These are phyloP conservation scores for Pestalotiopsis fici DNA, from an alignment of 2,329 filamentous ascomycete species.

Conservation along the genomic window DNA sequence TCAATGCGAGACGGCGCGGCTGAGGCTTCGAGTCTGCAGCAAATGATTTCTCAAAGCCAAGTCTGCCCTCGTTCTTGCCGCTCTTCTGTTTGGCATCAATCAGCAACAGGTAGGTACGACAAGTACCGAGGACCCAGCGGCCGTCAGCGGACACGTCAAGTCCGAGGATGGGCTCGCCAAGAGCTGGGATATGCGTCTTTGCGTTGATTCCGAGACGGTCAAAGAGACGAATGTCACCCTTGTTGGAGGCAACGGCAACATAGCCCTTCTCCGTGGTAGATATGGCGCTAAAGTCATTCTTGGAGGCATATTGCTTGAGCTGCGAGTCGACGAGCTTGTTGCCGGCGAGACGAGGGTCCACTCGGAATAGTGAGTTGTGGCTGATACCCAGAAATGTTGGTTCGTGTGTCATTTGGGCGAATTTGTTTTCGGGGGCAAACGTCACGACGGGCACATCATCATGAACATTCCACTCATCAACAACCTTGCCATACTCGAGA, in stretches of 20 bases:
- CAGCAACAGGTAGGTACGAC: slow-evolving; percentile 89
- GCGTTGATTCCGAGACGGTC: slow-evolving; percentile 95
- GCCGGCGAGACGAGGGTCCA: slow-evolving; percentile 87
- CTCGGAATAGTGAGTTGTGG: slow-evolving; percentile 86
- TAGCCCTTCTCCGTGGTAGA: slow-evolving; percentile 97
- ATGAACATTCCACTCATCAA: slow-evolving; percentile 98
- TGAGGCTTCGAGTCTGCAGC: slow-evolving; percentile 92
- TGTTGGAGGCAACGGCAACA: slow-evolving; percentile 95
- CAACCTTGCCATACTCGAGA: slow-evolving; percentile 94
- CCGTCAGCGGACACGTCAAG: slow-evolving; percentile 95
- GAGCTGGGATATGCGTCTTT: slow-evolving; percentile 93
- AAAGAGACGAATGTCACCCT: slow-evolving; percentile 95
- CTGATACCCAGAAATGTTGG: slow-evolving; percentile 95
- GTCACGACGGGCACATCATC: slow-evolving; percentile 92
- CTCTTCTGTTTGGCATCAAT: slow-evolving; percentile 89
- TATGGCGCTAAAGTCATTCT: slow-evolving; percentile 95
- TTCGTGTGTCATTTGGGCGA: slow-evolving; percentile 93
- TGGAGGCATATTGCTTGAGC: slow-evolving; percentile 93
- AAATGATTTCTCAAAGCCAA: slow-evolving; percentile 96
- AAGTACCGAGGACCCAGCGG: slow-evolving; percentile 92
- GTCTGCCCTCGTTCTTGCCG: slow-evolving; percentile 95
- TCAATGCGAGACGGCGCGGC: slow-evolving; percentile 84
- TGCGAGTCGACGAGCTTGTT: slow-evolving; percentile 92
- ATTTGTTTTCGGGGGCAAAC: slow-evolving; percentile 96
- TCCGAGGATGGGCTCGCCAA: slow-evolving; percentile 92